Evolutionary conservation across 441 rosid genomes (phyloP), one percentile per base, ranked within the genome.

Genomic region (Brassica balearica): DNA sequence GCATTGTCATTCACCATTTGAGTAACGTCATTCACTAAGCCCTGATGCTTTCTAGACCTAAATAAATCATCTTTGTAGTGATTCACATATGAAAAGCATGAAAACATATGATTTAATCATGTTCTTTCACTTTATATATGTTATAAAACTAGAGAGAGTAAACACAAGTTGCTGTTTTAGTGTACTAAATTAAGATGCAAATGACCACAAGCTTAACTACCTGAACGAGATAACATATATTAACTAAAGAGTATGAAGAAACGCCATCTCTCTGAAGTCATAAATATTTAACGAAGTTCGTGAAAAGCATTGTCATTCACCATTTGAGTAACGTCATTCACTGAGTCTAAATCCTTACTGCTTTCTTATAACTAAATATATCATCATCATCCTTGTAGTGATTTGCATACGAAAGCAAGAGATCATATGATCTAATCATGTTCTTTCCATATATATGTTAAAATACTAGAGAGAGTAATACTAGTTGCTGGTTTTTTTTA

Each of bases 361-460:
- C 75, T 69, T 63, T 74, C 75, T 51, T 62, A 68, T 19, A 67
- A 76, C 82, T 74, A 74, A 74, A 27, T 53, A 74, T 55, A 74
- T 74, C 79, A 74, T 69, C 76, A 74, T 69, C 62, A 74, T 64
- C 55, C 12, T 29, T 32, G 51, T 61, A 79, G 74, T 73, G 78
- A 58, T 75, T 2, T 19, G 34, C 75, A 63, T 69, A 64, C 79
- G 68, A 43, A 80, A 74, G 79, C 79, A 74, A 74, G 82, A 23
- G 51, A 74, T 74, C 67, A 59, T 20, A 63, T 56, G 61, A 29
- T 60, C 62, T 79, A 73, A 73, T 0, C 14, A 63, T 43, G 71
- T 22, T 60, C 60, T 73, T 78, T 78, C 0, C 9, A 46, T 41
- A 69, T 19, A 19, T 10, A 23, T 36, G n/a, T 64, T 66, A 15